Percentiles rank a stretch among this genome's conserved stretches.
These are phyloP conservation scores for Populus tremula DNA, from an alignment of 345 rosid genomes.

Conservation along the genomic window DNA sequence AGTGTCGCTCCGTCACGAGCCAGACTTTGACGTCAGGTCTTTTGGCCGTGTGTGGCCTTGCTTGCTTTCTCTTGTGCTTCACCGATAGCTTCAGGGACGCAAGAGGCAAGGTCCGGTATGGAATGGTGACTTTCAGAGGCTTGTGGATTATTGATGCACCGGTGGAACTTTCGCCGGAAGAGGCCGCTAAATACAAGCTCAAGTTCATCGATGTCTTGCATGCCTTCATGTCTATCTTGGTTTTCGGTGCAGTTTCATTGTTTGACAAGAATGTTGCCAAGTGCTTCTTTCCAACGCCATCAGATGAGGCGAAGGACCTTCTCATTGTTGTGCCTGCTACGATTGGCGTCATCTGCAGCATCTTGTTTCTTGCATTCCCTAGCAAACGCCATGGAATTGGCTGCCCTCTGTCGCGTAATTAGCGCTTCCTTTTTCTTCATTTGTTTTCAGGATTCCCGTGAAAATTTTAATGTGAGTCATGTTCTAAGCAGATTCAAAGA, in stretches of 20 bases:
- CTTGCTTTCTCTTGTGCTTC: conserved; percentile 57
- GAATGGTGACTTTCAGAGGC: conserved; percentile 59
- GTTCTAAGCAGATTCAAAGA: no score
- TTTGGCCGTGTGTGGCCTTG: conserved; percentile 34
- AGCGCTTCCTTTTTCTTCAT: background rate
- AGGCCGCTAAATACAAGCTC: conserved; percentile 38
- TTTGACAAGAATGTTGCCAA: conserved; percentile 64
- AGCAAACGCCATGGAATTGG: conserved; percentile 73
- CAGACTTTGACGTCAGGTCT: conserved; percentile 41
- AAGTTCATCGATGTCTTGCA: conserved; percentile 60
- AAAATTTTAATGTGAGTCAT: no score
- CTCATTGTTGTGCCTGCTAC: conserved; percentile 42
- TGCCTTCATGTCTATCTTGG: conserved; percentile 52
- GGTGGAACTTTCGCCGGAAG: conserved; percentile 33
- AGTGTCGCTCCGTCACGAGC: conserved; percentile 45
- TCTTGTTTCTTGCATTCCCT: conserved; percentile 58
- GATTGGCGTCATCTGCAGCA: conserved; percentile 47
- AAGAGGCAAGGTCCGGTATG: conserved; percentile 69
- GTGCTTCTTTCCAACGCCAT: conserved; percentile 53
- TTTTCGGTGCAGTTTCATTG: conserved; percentile 54
- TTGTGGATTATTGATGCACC: conserved; percentile 52
- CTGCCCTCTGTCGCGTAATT: conserved; percentile 45
- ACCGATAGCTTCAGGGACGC: conserved; percentile 65
- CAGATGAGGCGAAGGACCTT: conserved; percentile 41
- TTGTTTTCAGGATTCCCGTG: no score